These are phyloP conservation scores for Pseudogymnoascus verrucosus DNA, from an alignment of 2,329 filamentous ascomycete genomes.

Conservation along the genomic window DNA sequence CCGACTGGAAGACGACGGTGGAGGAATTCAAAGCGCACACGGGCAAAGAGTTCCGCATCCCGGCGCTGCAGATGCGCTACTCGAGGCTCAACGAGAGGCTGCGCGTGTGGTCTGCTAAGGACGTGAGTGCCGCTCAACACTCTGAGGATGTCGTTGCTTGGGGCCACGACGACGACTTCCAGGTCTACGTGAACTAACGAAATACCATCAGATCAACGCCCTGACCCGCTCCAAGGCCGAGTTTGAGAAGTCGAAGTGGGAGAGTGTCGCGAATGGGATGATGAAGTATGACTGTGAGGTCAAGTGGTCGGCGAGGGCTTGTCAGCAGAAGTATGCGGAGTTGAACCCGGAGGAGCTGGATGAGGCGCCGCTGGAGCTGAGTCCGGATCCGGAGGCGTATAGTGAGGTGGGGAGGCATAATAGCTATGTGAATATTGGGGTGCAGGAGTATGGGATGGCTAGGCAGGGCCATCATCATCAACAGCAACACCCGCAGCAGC, in stretches of 20 bases:
- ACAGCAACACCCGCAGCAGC: not conserved
- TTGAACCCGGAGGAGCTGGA: conserved; percentile 15
- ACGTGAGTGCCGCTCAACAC: not conserved
- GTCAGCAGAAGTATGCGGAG: conserved; percentile 29
- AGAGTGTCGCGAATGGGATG: conserved; percentile 27
- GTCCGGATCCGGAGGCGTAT: not conserved
- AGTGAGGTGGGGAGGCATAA: not conserved
- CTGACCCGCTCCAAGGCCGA: conserved; percentile 26
- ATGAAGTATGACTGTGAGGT: conserved; percentile 26
- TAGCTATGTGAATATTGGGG: not conserved
- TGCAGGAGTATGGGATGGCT: not conserved
- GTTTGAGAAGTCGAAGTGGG: conserved; percentile 27
- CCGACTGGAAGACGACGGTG: not conserved
- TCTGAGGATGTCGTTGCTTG: not conserved
- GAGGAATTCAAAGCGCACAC: not conserved
- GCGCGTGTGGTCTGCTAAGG: not conserved
- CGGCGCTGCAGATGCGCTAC: conserved; percentile 1
- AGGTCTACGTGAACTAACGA: not conserved
- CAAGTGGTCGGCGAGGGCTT: conserved; percentile 28
- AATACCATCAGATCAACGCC: conserved; percentile 22
- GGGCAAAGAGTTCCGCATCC: not conserved
- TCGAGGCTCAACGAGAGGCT: not conserved
- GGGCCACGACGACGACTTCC: not conserved
- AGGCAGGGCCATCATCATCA: not conserved
- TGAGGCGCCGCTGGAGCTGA: not conserved